Evolutionary conservation across 371 early-diverging fungal genomes (phyloP).

Genomic region (Chytridium lagenaria): DNA sequence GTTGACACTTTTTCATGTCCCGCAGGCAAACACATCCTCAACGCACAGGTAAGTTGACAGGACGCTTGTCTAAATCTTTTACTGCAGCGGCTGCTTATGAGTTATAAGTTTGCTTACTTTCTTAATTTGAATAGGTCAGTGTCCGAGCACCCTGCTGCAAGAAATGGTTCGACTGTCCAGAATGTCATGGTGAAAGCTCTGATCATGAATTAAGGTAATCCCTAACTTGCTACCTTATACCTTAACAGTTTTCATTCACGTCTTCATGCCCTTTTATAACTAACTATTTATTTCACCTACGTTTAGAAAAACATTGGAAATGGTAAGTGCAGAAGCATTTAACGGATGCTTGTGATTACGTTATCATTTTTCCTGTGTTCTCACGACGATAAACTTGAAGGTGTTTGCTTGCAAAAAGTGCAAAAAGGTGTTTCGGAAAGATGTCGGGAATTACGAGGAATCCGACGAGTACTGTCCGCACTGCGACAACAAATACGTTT

Average conservation of each 20-base stretch:
- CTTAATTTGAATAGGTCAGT: conserved; percentile 69
- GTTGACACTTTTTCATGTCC: not conserved
- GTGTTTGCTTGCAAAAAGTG: conserved; percentile 96
- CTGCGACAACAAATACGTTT: conserved; percentile 95
- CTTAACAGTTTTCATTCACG: not conserved
- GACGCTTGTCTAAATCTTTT: not conserved
- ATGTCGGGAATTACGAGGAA: conserved; percentile 89
- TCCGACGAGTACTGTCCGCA: conserved; percentile 97
- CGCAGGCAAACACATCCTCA: conserved; percentile 90
- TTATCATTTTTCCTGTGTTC: no score
- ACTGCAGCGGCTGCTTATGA: no score
- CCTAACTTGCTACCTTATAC: not conserved
- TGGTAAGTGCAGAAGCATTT: no score
- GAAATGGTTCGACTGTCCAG: conserved; percentile 96
- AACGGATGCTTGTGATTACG: no score
- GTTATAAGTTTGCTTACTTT: no score
- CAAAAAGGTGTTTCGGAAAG: conserved; percentile 95
- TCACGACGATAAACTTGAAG: no score
- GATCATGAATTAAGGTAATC: conserved; percentile 73
- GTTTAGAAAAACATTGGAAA: conserved; percentile 77
- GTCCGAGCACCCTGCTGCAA: conserved; percentile 94
- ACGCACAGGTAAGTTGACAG: conserved; percentile 80
- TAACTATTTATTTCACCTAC: not conserved
- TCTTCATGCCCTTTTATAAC: not conserved
- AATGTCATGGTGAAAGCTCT: conserved; percentile 87